Evolutionary conservation across 495 filamentous ascomycete species (phyloP).

Genomic region (Clohesyomyces aquaticus): DNA sequence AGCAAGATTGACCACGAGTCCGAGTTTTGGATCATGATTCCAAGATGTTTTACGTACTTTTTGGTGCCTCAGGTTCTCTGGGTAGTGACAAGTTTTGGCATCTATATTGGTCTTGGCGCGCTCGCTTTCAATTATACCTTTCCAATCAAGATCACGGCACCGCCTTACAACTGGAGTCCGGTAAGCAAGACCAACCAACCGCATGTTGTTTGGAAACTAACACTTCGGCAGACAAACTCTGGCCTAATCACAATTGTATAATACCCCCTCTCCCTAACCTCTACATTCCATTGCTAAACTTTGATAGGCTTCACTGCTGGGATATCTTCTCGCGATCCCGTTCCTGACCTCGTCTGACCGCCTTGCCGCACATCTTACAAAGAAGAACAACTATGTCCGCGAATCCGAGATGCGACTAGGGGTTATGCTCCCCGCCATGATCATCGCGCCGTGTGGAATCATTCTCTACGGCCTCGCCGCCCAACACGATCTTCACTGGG

Average conservation of each 20-base stretch:
- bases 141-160: conserved; percentile 57
- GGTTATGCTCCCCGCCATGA: conserved; percentile 58
- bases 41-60: conserved; percentile 59
- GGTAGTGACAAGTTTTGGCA: conserved; percentile 57
- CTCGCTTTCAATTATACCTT: conserved; percentile 65
- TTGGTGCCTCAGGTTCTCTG: conserved; percentile 61
- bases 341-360: conserved; percentile 61
- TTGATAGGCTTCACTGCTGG: conserved; percentile 50
- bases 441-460: conserved; percentile 59
- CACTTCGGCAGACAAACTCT: conserved; percentile 48
- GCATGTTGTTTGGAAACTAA: neutral
- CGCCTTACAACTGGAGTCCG: conserved; percentile 61
- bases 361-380: conserved; percentile 59
- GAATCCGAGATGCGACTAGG: conserved; percentile 66
- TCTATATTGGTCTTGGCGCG: conserved; percentile 61
- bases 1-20: conserved; percentile 51
- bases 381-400: conserved; percentile 59
- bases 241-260: conserved; percentile 57
- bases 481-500: conserved; percentile 58
- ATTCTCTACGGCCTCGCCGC: conserved; percentile 61
- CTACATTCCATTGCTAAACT: neutral
- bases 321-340: conserved; percentile 59
- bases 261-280: neutral
- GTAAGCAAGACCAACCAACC: neutral
- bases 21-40: conserved; percentile 54